phyloP scores from a whole-genome alignment of 1,139 yeast species.

The Debaryomyces nepalensis region DNA sequence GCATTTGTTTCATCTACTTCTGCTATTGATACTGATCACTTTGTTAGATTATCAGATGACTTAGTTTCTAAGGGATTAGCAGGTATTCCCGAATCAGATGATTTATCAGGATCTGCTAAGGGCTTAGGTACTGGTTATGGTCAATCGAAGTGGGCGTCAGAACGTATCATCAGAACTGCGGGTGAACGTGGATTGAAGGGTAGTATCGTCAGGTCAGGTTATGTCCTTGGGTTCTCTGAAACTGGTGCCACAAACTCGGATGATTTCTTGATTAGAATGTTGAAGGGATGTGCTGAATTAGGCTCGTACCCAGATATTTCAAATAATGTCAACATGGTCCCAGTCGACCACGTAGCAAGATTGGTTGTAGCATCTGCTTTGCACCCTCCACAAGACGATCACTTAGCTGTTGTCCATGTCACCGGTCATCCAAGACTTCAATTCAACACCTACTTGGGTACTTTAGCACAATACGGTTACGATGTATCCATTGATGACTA shows the following conservation, averaged over 20 bases:
- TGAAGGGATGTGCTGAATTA: slow-evolving; percentile 91
- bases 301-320: slow-evolving; percentile 84
- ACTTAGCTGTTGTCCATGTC: slow-evolving; percentile 85
- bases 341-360: slow-evolving; percentile 97
- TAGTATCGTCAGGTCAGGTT: slow-evolving; percentile 92
- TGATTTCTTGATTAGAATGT: slow-evolving; percentile 90
- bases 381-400: slow-evolving; percentile 62
- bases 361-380: slow-evolving; percentile 84
- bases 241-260: slow-evolving; percentile 95
- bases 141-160: slow-evolving; percentile 98
- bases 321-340: slow-evolving; percentile 93
- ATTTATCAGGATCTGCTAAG: slow-evolving; percentile 73
- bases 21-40: slow-evolving; percentile 82
- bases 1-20: slow-evolving; percentile 96
- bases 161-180: slow-evolving; percentile 82
- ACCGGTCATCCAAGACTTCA: slow-evolving; percentile 93
- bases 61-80: slow-evolving; percentile 62
- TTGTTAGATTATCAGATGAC: slow-evolving; percentile 75
- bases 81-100: slow-evolving; percentile 84
- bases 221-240: slow-evolving; percentile 82
- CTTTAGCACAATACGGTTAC: slow-evolving; percentile 75
- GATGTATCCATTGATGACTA: slow-evolving; percentile 65
- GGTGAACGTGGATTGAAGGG: slow-evolving; percentile 88
- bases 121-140: slow-evolving; percentile 96
- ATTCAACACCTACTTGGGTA: slow-evolving; percentile 73